Conservation (phyloP, 208 protist species). For the Trypanosoma lewisi region DNA sequence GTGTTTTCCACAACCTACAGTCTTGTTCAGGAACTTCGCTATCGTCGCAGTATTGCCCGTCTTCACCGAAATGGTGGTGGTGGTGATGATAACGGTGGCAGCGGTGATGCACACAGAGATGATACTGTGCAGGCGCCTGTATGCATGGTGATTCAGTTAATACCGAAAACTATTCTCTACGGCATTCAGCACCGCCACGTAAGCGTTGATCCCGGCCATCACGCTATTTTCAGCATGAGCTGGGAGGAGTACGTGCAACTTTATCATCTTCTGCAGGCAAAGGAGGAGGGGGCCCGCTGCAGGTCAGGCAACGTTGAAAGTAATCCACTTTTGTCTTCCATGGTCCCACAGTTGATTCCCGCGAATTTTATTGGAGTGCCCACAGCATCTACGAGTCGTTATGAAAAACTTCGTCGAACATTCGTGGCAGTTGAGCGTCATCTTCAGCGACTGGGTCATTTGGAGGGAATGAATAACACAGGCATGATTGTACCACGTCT, state of each 20-base stretch:
- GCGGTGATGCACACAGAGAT: too few relatives aligned
- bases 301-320: too few relatives aligned
- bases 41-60: constrained; percentile 51
- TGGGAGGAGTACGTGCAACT: constrained; percentile 67
- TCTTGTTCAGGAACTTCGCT: constrained; percentile 45
- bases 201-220: constrained; percentile 60
- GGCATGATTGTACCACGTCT: neutral
- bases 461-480: constrained; percentile 24
- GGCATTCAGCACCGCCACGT: constrained; percentile 65
- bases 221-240: constrained; percentile 63
- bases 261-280: constrained; percentile 70
- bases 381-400: constrained; percentile 47
- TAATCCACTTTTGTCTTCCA: constrained; percentile 17
- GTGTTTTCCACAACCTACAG: constrained; percentile 53
- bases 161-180: constrained; percentile 78
- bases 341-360: constrained; percentile 31
- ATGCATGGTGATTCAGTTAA: constrained; percentile 78
- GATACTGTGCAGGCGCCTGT: constrained; percentile 3
- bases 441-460: constrained; percentile 48
- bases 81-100: neutral
- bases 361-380: constrained; percentile 50
- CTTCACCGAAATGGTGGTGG: neutral
- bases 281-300: constrained; percentile 45
- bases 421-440: constrained; percentile 54
- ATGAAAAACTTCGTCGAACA: constrained; percentile 57